These are phyloP conservation scores for Mariannaea elegans DNA, from an alignment of 2,329 filamentous ascomycete genomes.

Conservation along the genomic window DNA sequence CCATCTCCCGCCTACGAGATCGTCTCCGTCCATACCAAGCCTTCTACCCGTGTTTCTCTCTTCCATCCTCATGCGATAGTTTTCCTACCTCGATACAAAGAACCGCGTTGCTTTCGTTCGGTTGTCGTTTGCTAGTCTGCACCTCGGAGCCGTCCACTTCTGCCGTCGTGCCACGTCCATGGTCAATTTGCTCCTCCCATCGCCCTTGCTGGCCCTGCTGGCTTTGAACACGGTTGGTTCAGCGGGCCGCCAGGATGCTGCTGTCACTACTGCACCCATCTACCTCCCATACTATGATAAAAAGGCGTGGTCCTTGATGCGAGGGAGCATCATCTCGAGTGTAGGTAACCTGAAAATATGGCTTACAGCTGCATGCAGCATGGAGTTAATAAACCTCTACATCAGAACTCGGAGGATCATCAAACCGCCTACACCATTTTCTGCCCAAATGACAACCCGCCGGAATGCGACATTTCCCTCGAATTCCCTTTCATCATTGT, in stretches of 20 bases:
- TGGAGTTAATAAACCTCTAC: conserved; percentile 7
- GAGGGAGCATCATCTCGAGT: conserved; percentile 56
- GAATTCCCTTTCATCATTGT: conserved; percentile 58
- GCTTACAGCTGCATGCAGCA: background rate
- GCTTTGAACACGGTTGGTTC: conserved; percentile 36
- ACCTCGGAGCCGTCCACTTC: background rate
- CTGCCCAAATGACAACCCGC: conserved; percentile 53
- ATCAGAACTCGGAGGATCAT: conserved; percentile 46
- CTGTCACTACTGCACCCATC: conserved; percentile 54
- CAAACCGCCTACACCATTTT: conserved; percentile 60
- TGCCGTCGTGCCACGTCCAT: conserved; percentile 13
- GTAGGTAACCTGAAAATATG: conserved; percentile 41
- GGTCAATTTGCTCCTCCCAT: conserved; percentile 16
- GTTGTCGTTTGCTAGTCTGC: background rate
- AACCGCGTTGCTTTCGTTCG: background rate
- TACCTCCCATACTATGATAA: conserved; percentile 55
- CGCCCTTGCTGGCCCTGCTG: conserved; percentile 38
- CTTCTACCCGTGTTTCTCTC: background rate
- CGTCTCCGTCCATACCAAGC: background rate
- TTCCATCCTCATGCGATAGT: background rate
- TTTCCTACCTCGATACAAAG: background rate
- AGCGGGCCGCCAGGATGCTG: conserved; percentile 31
- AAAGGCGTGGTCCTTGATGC: conserved; percentile 54
- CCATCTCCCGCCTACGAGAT: background rate
- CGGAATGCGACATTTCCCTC: conserved; percentile 54